phyloP scores from a whole-genome alignment of 2,329 filamentous ascomycete genomes.

The Sporothrix dimorphospora region DNA sequence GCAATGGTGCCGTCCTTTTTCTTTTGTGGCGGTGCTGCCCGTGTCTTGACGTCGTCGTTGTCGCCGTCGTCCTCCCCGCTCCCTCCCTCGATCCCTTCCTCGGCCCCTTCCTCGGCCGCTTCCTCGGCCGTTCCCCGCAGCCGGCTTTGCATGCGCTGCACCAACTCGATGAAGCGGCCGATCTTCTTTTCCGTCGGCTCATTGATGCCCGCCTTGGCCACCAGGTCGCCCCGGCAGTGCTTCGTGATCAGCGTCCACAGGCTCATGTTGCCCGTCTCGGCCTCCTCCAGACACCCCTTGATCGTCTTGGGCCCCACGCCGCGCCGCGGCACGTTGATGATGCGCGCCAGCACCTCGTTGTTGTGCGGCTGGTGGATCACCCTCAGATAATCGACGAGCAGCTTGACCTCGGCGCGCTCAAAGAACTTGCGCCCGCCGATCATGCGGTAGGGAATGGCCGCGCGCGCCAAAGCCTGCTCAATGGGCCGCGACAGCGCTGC shows the following conservation, averaged over 20 bases:
- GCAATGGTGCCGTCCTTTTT: background rate
- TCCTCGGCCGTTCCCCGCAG: background rate
- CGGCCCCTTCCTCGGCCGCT: background rate
- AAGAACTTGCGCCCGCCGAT: constrained; percentile 90
- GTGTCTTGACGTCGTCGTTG: constrained; percentile 36
- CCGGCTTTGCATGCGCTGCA: constrained; percentile 14
- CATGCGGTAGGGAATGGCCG: constrained; percentile 88
- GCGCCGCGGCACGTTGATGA: constrained; percentile 82
- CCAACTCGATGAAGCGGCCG: background rate
- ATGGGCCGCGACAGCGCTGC: constrained; percentile 82
- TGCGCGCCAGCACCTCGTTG: constrained; percentile 80
- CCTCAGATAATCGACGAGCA: constrained; percentile 83
- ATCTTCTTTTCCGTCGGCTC: constrained; percentile 13
- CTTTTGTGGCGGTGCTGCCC: background rate
- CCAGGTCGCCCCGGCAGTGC: constrained; percentile 56
- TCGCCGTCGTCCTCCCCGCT: background rate
- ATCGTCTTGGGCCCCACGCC: constrained; percentile 81
- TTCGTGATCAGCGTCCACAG: constrained; percentile 73
- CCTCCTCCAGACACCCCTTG: constrained; percentile 74
- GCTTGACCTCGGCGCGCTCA: constrained; percentile 85
- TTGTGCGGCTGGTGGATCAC: constrained; percentile 83
- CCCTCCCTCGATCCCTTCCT: background rate
- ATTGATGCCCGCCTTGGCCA: constrained; percentile 54
- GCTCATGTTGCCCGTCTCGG: constrained; percentile 67
- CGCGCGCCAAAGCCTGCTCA: constrained; percentile 77